Conservation (phyloP, 2,329 filamentous ascomycete genomes). For the Bipolaris zeicola region DNA sequence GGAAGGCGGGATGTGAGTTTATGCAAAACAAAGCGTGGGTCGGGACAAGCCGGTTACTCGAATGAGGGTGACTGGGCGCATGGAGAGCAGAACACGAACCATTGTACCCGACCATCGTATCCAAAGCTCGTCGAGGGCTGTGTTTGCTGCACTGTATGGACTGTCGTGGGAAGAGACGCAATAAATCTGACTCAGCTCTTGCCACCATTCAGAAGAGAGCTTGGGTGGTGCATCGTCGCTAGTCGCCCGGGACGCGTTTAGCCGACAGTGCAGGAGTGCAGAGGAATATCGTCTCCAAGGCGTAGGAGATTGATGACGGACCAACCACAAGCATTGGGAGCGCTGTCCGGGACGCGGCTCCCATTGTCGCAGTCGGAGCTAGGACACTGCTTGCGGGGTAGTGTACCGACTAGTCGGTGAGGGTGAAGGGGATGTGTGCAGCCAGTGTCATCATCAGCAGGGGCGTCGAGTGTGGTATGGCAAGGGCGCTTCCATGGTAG, state of each 20-base stretch:
- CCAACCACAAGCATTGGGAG: conserved; percentile 7
- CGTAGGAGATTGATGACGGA: conserved; percentile 13
- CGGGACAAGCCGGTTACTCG: conserved; percentile 7
- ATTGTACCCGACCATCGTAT: neutral
- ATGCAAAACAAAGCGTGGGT: conserved; percentile 17
- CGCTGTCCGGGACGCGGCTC: neutral
- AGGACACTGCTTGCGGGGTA: conserved; percentile 10
- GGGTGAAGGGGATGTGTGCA: conserved; percentile 5
- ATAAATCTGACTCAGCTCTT: neutral
- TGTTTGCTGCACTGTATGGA: neutral
- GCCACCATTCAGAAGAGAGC: neutral
- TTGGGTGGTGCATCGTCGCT: conserved; percentile 3
- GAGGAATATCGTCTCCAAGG: conserved; percentile 8
- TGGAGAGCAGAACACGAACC: neutral
- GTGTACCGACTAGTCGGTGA: conserved; percentile 11
- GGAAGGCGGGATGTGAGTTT: conserved; percentile 13
- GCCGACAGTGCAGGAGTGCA: conserved; percentile 2
- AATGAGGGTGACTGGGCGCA: conserved; percentile 1
- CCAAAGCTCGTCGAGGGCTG: neutral
- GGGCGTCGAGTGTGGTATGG: neutral
- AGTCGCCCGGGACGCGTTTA: conserved; percentile 10
- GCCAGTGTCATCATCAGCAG: conserved; percentile 14
- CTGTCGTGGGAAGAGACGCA: neutral
- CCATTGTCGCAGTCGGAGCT: conserved; percentile 1
- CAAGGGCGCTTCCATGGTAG: conserved; percentile 19